Conservation (phyloP, 805 yeast genomes). For the Nakazawaea populi region DNA sequence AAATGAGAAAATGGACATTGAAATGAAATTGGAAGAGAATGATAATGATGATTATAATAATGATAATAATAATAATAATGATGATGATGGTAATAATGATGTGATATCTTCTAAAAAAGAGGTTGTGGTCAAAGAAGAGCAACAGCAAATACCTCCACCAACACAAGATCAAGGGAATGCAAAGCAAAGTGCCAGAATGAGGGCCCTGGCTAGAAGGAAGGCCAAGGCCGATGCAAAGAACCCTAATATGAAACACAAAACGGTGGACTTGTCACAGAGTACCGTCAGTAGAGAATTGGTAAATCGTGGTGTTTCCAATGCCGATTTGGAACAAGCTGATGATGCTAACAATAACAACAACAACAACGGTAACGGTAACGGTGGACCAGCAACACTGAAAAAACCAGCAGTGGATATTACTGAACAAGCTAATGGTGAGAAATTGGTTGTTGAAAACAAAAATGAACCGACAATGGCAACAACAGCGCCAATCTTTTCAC, state of each 20-base stretch:
- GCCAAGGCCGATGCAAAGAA: slow-evolving; percentile 68
- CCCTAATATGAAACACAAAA: slow-evolving; percentile 34
- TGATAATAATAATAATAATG: too few relatives aligned
- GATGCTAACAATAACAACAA: too few relatives aligned
- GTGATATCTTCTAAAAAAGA: too few relatives aligned
- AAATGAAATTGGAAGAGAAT: slow-evolving; percentile 22
- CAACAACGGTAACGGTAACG: too few relatives aligned
- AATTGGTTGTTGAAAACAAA: slow-evolving; percentile 79
- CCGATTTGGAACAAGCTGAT: slow-evolving; percentile 8
- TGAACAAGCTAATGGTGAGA: slow-evolving; percentile 72
- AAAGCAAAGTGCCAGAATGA: slow-evolving; percentile 65
- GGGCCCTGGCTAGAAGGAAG: slow-evolving; percentile 91
- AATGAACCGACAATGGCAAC: slow-evolving; percentile 27
- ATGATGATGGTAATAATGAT: too few relatives aligned
- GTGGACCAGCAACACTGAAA: too few relatives aligned
- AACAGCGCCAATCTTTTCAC: slow-evolving; percentile 51
- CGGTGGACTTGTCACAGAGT: slow-evolving; percentile 68
- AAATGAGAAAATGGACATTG: slow-evolving; percentile 1
- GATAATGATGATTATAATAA: not conserved
- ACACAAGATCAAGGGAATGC: slow-evolving; percentile 4
- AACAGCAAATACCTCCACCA: not conserved
- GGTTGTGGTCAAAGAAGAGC: slow-evolving; percentile 11
- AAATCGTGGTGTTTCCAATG: slow-evolving; percentile 29
- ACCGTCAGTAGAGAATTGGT: slow-evolving; percentile 54
- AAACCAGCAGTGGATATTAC: slow-evolving; percentile 43